A percentile compares a stretch with the other conserved stretches of the same genome.
Evolutionary conservation across 2,329 filamentous ascomycete genomes (phyloP).

Genomic region (Diaporthe ilicicola): DNA sequence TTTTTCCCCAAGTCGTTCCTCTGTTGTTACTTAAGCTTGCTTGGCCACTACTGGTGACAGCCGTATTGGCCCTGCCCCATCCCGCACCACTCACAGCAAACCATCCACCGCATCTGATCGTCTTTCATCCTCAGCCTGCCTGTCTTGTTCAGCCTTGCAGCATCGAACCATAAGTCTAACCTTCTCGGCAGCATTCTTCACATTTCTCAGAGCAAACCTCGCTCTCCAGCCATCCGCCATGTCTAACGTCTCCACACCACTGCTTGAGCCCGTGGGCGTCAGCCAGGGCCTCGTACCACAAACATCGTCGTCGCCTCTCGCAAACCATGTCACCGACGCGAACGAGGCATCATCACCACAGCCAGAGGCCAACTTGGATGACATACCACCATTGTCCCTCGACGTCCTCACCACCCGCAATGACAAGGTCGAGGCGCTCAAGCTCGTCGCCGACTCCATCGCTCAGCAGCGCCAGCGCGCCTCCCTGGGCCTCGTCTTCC

Average conservation of each 20-base stretch:
- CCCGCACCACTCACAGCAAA: neutral
- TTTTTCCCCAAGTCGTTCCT: neutral
- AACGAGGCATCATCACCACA: slow-evolving; percentile 40
- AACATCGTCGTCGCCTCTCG: slow-evolving; percentile 47
- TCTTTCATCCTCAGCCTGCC: neutral
- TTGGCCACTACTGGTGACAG: neutral
- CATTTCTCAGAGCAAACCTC: slow-evolving; percentile 82
- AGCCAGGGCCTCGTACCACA: slow-evolving; percentile 39
- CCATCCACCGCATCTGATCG: neutral
- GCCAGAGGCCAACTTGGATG: slow-evolving; percentile 49
- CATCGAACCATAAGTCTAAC: slow-evolving; percentile 30
- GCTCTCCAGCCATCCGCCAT: slow-evolving; percentile 70
- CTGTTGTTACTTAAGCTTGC: neutral
- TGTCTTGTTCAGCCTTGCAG: neutral
- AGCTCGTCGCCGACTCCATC: slow-evolving; percentile 81
- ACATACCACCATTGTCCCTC: slow-evolving; percentile 71
- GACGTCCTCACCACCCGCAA: slow-evolving; percentile 60
- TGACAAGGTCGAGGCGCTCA: slow-evolving; percentile 74
- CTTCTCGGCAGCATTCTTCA: slow-evolving; percentile 75
- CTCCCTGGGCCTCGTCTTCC: slow-evolving; percentile 68
- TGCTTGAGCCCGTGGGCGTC: slow-evolving; percentile 57
- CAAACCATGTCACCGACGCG: slow-evolving; percentile 41
- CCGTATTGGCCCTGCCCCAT: neutral
- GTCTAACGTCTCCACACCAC: slow-evolving; percentile 71
- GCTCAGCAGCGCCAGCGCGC: slow-evolving; percentile 81